Conservation (phyloP, 371 early-diverging fungal species). For the Saksenaea vasiformis region DNA sequence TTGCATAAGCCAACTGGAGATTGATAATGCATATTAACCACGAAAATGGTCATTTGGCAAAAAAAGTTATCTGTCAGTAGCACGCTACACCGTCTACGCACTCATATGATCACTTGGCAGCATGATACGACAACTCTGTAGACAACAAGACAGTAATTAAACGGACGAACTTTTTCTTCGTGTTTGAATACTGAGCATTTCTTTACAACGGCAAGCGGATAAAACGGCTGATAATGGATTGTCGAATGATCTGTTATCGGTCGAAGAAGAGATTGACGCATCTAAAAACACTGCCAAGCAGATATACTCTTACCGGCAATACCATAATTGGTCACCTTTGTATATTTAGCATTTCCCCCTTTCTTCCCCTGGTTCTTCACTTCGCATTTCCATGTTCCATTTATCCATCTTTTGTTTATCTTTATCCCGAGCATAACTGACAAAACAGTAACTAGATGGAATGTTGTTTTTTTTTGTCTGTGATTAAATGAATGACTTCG, state of each 20-base stretch:
- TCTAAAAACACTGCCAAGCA: not conserved
- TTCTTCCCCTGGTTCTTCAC: not conserved
- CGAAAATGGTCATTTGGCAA: conserved; percentile 40
- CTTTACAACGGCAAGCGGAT: conserved; percentile 8
- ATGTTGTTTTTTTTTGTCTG: not conserved
- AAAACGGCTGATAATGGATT: not conserved
- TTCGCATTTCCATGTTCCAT: not conserved
- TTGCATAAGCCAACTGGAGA: conserved; percentile 30
- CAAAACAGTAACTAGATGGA: not conserved
- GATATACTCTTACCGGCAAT: not conserved
- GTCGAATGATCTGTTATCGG: not conserved
- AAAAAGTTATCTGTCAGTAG: conserved; percentile 42
- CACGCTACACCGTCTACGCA: conserved; percentile 46
- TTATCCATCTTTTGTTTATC: not conserved
- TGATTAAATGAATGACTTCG: not conserved
- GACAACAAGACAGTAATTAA: conserved; percentile 52
- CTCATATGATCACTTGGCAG: conserved; percentile 37
- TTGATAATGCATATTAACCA: conserved; percentile 45
- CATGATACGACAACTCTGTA: conserved; percentile 33
- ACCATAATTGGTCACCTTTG: conserved; percentile 4
- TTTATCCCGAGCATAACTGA: not conserved
- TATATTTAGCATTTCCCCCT: conserved; percentile 1
- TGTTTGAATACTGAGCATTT: conserved; percentile 28
- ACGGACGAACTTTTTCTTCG: conserved; percentile 44
- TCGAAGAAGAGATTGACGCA: not conserved